Base-by-base conservation (phyloP, 2,329 filamentous ascomycete species). In the Aspergillus floridensis region DNA sequence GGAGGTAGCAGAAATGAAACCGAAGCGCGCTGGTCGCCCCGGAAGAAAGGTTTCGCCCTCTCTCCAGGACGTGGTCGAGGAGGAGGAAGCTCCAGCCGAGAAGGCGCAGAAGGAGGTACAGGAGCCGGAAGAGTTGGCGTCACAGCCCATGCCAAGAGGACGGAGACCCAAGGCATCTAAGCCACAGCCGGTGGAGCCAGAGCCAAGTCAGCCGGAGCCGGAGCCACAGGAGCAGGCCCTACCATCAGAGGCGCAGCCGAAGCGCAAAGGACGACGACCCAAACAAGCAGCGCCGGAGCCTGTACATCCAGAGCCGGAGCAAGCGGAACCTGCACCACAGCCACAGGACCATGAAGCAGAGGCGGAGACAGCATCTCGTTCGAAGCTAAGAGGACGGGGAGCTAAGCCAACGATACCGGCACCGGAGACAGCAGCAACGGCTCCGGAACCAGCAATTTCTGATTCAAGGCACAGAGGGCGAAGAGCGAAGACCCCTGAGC, bases 11-110 rank as follows among this genome's bases (percentile, higher is more conserved):
- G 54, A 57, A 21, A 57, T 57, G 44, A 56, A 50, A 24, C 53
- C 56, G 56, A 66, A 59, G 21, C 65, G 64, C 41, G 64, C 59
- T 53, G 63, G 64, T 32, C 63, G 61, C 24, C 58, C 59, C 12
- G 47, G 31, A 38, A 65, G 59, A 53, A 57, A 57, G 31, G 21
- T 38, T 14, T 16, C 24, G 10, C 35, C 16, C 10, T 22, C 52
- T 48, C 47, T 44, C 16, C 14, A 21, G 19, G 56, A 58, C 22
- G 32, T 46, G 32, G 38, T 44, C 14, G 38, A 44, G 38, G 14
- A 35, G 14, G 58, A 63, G 48, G 50, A 60, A 6, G 14, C 21
- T 7, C 32, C 21, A 32, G 19, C 19, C 21, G 11, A 47, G 22
- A 14, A 41, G 35, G 22, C 12, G 22, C 38, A 48, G 50, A 19